Percentiles rank a stretch among this genome's conserved stretches.
Conservation (phyloP, 2,329 filamentous ascomycete species). For the Triangularia setosa region DNA sequence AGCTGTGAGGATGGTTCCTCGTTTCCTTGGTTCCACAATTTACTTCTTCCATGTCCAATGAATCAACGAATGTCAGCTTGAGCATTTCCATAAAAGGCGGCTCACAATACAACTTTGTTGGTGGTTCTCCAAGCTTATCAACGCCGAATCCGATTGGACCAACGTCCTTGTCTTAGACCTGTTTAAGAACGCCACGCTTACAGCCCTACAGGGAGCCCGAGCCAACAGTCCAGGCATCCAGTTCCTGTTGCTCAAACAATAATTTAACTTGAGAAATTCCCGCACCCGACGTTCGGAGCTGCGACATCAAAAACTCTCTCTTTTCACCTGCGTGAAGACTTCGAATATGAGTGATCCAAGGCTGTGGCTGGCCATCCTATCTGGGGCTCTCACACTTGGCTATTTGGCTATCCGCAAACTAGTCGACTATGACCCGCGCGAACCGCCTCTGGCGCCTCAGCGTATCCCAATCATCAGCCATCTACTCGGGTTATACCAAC, state of each 20-base stretch:
- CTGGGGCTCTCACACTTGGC: conserved; percentile 5
- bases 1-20: no score
- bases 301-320: no score
- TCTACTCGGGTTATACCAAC: conserved; percentile 29
- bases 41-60: no score
- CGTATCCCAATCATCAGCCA: conserved; percentile 33
- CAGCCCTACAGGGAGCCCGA: background rate
- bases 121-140: background rate
- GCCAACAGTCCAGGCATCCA: background rate
- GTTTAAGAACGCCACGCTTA: background rate
- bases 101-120: no score
- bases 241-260: background rate
- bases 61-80: no score
- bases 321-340: background rate
- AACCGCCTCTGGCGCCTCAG: conserved; percentile 31
- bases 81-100: no score
- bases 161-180: background rate
- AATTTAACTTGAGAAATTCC: background rate
- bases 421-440: conserved; percentile 29
- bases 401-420: conserved; percentile 8
- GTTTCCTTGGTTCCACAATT: no score
- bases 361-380: background rate
- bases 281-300: no score
- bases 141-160: background rate
- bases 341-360: background rate